Base-by-base conservation (phyloP, 495 filamentous ascomycete genomes). In the Annulohypoxylon moriforme region DNA sequence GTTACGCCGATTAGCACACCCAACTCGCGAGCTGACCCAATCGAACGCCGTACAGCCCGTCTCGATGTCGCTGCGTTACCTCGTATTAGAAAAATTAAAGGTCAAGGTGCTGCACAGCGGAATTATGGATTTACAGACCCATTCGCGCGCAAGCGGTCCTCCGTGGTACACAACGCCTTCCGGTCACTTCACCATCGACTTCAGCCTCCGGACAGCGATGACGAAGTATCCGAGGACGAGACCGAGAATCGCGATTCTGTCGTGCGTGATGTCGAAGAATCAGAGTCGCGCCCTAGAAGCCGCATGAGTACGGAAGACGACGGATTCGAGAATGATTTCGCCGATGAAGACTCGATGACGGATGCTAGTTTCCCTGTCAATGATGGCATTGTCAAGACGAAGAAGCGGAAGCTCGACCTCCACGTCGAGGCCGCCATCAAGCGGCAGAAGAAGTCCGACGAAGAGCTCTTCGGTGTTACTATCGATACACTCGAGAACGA, bases 201-300 rank as follows among this genome's bases (percentile, higher is more conserved):
- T 47, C 78, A 81, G 34, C 79, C 83, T 25, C 78, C 81, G 24
- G 89, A 90, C 65, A 88, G 85, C 13, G 88, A 90, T 50, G 85
- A 87, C 44, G 87, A 90, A 66, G 83, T 76, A 20, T 84, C 84
- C 1, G 84, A 85, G 34, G 82, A 84, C 47, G 84, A 84, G 58
- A 74, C 71, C 0, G 81, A 82, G 56, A 79, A 79, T 53, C 78
- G 82, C 20, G 77, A 78, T 18, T 90, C 91, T 29, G 77, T 90
- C 24, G 87, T 85, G 6, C 82, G 89, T 52, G 92, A 96, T 71
- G 93, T 90, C 0, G 93, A 95, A 75, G 93, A 96, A 63, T 88
- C 89, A 53, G 94, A 95, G 50, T 96, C 93, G 63, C 85, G 93
- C 16, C 90, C 93, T 14, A 82, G 89, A 11, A 97, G 94, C 76